Base-by-base conservation (phyloP, 1,284 basidiomycete species). In the Apiotrichum sp. region DNA sequence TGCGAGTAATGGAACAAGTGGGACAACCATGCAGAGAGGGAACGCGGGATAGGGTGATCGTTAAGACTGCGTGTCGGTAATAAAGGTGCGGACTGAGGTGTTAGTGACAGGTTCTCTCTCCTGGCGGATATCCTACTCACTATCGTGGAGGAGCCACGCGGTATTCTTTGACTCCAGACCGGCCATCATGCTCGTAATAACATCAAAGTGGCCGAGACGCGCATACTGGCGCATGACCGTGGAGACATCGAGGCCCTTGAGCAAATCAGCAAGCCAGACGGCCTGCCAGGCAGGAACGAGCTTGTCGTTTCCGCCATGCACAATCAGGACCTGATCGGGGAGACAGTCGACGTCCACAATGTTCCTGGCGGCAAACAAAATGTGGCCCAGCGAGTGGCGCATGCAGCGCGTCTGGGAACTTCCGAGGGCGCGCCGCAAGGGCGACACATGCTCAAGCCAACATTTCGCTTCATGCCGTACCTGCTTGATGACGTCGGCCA, bases 401-500 rank as follows among this genome's bases (percentile, higher is more conserved):
- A 78, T 68, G 50, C 75, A 77, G 36, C 62, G 62, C 7, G 70
- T 73, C 53, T 77, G 75, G 11, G 64, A 62, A 5, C 73, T 72
- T 2, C 77, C 77, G 14, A 71, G 65, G 11, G 65, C 62, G 8
- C 77, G 64, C 0, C 76, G 65, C 2, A 76, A 62, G 13, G 72
- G 68, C 35, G 65, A 67, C n/a, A 78, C 58, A 48, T 77, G 73
- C 58, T 78, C 76, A 10, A 76, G 60, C 35, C 72, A 75, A 16
- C 64, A 64, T 42, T 67, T 64, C 31, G 70, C 65, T 49, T 77
- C 65, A 52, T 66, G 60, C 35, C 73, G 62, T 54, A 70, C 74
- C 31, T 73, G 73, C 52, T 75, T 75, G 61, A 77, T 72, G 10
- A 77, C 70, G 59, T 78, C 76, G 41, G 67, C 65, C n/a, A 77